Evolutionary conservation across 495 filamentous ascomycete genomes (phyloP), one percentile per base, ranked within the genome.

Genomic region (Neurospora sp.): DNA sequence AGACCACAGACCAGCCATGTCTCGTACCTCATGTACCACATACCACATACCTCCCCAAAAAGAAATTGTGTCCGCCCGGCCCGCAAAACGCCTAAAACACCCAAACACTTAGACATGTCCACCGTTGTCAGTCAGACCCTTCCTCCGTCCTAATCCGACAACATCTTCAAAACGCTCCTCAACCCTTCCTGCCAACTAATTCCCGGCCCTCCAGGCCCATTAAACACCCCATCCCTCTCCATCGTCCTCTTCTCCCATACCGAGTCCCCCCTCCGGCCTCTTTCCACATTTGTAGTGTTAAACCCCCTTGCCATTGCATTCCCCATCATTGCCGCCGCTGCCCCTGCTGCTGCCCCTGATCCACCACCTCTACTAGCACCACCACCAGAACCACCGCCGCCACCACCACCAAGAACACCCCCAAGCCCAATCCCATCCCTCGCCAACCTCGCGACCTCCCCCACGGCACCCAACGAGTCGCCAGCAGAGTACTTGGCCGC

Each of bases 131-230:
- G 5, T 54, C 44, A 20, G 20, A 35, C 35, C 48, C 48, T 31
- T 59, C 48, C 48, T 31, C 46, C n/a, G n/a, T 54, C 23, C 54
- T 20, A 31, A 39, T 72, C 91, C 70, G 88, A 84, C 76, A 92
- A 88, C 86, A 91, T 89, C 82, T 92, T 91, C 3, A 87, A 87
- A 71, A 92, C 77, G 71, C 82, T 88, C 80, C 89, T 85, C 44
- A 90, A 74, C 23, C 85, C 84, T 20, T 83, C 84, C 35, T 88
- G 75, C 73, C 85, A 84, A 16, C 85, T 78, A 78, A 18, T 74
- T 74, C 16, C 75, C 75, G 1, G 42, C 76, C 77, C 27, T 79
- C 78, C 74, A 37, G 76, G 48, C 40, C 80, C 54, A 20, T 59
- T 72, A 54, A 54, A 74, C 39, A 42, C 27, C 27, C 54, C 76